Evolutionary conservation across 108 stramenopile genomes (phyloP).

Genomic region (Cyclostephanos invisitatus): DNA sequence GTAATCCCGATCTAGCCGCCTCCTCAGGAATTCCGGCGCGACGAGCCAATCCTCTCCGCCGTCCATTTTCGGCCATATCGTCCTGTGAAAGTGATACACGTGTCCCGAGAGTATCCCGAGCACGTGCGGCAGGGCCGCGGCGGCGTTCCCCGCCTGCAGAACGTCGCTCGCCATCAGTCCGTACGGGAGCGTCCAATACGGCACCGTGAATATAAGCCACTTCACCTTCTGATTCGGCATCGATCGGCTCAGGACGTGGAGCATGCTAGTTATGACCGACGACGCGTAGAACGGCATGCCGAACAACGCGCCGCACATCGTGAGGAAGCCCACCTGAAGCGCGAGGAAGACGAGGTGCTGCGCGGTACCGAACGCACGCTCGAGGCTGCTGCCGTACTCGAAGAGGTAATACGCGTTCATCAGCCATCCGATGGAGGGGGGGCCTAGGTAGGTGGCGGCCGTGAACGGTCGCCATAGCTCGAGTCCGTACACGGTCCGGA

Average conservation of each 20-base stretch:
- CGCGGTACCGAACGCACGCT: constrained; percentile 82
- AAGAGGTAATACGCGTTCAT: constrained; percentile 87
- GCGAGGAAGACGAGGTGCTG: constrained; percentile 77
- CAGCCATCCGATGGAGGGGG: constrained; percentile 84
- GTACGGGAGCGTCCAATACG: constrained; percentile 88
- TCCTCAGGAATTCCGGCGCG: constrained; percentile 70
- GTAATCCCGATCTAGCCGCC: constrained; percentile 70
- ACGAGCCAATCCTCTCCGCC: constrained; percentile 86
- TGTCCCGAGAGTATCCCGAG: constrained; percentile 88
- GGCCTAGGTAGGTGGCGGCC: constrained; percentile 84
- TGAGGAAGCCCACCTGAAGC: constrained; percentile 62
- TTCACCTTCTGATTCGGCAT: constrained; percentile 84
- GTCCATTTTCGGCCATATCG: constrained; percentile 77
- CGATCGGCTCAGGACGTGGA: constrained; percentile 84
- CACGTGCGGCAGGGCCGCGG: constrained; percentile 82
- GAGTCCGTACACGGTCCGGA: constrained; percentile 74
- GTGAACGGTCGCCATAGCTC: constrained; percentile 87
- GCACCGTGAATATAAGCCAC: constrained; percentile 88
- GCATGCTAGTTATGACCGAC: constrained; percentile 84
- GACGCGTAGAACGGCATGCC: constrained; percentile 83
- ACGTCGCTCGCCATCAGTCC: constrained; percentile 81
- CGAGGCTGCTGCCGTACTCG: constrained; percentile 82
- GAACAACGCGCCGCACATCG: constrained; percentile 61
- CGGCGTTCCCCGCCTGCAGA: constrained; percentile 73
- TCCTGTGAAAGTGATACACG: constrained; percentile 82